Percentiles rank a stretch among this genome's conserved stretches.
These are phyloP conservation scores for Parascedosporium putredinis DNA, from an alignment of 2,329 filamentous ascomycete species.

Conservation along the genomic window DNA sequence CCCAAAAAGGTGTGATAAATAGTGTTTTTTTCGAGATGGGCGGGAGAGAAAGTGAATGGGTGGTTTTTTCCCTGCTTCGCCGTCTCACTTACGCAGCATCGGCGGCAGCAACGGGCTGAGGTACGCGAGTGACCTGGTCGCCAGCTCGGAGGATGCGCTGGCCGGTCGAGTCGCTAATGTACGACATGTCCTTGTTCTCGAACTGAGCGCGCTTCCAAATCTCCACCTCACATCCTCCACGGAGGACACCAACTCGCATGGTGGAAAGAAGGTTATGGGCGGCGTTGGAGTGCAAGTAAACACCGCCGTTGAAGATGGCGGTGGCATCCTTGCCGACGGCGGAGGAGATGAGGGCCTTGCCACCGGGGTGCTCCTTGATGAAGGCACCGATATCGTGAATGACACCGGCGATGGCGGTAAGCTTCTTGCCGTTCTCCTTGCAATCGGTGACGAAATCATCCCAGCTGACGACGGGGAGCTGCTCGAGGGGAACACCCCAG, in stretches of 20 bases:
- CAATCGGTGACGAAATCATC: constrained; percentile 72
- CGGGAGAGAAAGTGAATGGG: neutral
- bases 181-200: constrained; percentile 73
- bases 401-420: constrained; percentile 71
- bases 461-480: constrained; percentile 78
- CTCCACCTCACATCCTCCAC: constrained; percentile 80
- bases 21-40: no score
- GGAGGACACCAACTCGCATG: constrained; percentile 79
- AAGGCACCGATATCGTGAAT: constrained; percentile 78
- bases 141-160: constrained; percentile 79
- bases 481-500: constrained; percentile 78
- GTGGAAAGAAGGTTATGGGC: constrained; percentile 82
- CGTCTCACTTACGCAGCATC: constrained; percentile 56
- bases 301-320: constrained; percentile 83
- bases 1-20: no score
- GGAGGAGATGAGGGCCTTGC: constrained; percentile 73
- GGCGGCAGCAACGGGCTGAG: constrained; percentile 69
- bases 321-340: constrained; percentile 82
- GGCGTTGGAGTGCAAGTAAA: constrained; percentile 83
- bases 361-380: constrained; percentile 84
- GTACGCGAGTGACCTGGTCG: constrained; percentile 72
- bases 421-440: constrained; percentile 61
- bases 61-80: neutral
- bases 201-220: constrained; percentile 83
- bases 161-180: constrained; percentile 70